Evolutionary conservation across 805 yeast genomes (phyloP).

Genomic region (Candida xiaguanensis): DNA sequence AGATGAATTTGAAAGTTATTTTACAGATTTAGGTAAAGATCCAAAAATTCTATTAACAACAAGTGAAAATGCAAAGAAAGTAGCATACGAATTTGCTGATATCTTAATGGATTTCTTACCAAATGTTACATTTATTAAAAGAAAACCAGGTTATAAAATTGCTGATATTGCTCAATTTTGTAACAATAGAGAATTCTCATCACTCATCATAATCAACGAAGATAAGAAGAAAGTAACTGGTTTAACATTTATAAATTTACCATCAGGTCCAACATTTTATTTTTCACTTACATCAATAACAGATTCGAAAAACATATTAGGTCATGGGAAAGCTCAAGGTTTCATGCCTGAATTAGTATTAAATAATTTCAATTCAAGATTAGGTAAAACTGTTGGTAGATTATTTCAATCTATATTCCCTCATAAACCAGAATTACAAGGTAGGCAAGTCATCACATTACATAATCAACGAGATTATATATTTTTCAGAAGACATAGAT

Average conservation of each 20-base stretch:
- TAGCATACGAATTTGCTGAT: conserved; percentile 89
- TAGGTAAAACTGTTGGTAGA: conserved; percentile 91
- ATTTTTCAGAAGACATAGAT: conserved; percentile 93
- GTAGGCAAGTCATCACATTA: conserved; percentile 91
- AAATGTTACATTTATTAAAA: conserved; percentile 77
- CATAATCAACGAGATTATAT: conserved; percentile 96
- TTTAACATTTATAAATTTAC: conserved; percentile 86
- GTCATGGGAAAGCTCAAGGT: conserved; percentile 87
- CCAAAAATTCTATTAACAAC: conserved; percentile 93
- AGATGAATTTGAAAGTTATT: conserved; percentile 61
- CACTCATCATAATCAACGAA: conserved; percentile 85
- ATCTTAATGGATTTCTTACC: conserved; percentile 81
- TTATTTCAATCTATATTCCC: conserved; percentile 92
- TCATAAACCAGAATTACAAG: conserved; percentile 87
- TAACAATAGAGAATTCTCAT: conserved; percentile 80
- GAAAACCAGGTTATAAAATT: conserved; percentile 83
- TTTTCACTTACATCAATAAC: conserved; percentile 77
- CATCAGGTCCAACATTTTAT: conserved; percentile 93
- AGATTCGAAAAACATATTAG: conserved; percentile 70
- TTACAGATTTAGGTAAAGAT: conserved; percentile 43
- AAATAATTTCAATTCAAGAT: conserved; percentile 87
- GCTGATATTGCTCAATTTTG: conserved; percentile 85
- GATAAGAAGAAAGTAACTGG: conserved; percentile 93
- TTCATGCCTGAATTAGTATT: conserved; percentile 90
- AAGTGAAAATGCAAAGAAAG: conserved; percentile 76